Evolutionary conservation across 306 rosid genomes (phyloP).

Genomic region (Hippophae tibetana): DNA sequence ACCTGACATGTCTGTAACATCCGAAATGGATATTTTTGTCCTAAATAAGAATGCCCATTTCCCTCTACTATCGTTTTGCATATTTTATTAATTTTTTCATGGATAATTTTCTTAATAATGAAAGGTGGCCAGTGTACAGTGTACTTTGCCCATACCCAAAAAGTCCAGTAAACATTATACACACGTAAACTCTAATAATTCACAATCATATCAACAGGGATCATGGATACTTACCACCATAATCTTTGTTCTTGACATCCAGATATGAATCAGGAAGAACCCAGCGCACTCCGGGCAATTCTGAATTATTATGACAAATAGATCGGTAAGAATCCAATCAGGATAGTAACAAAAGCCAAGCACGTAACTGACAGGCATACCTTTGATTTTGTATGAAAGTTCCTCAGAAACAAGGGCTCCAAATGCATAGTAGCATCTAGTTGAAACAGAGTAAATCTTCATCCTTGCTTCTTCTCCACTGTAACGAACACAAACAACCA

Average conservation of each 20-base stretch:
- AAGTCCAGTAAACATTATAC: not conserved
- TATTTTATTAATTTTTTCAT: too few relatives aligned
- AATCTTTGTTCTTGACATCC: slow-evolving; percentile 86
- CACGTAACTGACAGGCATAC: slow-evolving; percentile 20
- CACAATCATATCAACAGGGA: not conserved
- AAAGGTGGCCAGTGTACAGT: too few relatives aligned
- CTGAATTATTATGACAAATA: slow-evolving; percentile 27
- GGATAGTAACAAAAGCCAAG: not conserved
- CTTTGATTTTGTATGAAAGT: slow-evolving; percentile 66
- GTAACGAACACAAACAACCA: not conserved
- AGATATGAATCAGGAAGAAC: slow-evolving; percentile 96
- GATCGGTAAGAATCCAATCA: not conserved
- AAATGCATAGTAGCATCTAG: slow-evolving; percentile 78
- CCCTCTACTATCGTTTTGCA: too few relatives aligned
- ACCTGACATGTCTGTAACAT: too few relatives aligned
- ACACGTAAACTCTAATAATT: not conserved
- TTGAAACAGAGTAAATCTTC: slow-evolving; percentile 94
- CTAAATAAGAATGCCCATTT: too few relatives aligned
- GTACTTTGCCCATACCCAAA: too few relatives aligned
- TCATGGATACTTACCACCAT: slow-evolving; percentile 61
- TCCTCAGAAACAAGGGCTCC: slow-evolving; percentile 89
- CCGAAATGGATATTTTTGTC: too few relatives aligned
- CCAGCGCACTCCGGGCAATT: slow-evolving; percentile 77
- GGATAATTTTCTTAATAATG: too few relatives aligned
- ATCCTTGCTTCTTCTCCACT: slow-evolving; percentile 90